Evolutionary conservation across 2,329 filamentous ascomycete species (phyloP).

Genomic region (Trichoderma hamatum): DNA sequence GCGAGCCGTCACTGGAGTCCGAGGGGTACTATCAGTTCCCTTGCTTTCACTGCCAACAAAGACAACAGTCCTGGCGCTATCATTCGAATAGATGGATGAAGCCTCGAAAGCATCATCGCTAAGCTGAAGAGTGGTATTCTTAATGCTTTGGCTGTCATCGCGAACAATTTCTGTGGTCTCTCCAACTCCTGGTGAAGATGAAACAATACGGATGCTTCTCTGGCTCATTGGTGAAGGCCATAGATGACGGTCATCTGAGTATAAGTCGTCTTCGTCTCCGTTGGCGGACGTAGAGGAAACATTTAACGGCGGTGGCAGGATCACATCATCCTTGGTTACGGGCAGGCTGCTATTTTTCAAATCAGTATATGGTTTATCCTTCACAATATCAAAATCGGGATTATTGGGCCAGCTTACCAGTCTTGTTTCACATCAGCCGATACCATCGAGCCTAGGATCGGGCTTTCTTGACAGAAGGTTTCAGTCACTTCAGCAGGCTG

Average conservation of each 20-base stretch:
- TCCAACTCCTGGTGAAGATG: neutral
- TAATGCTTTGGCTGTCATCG: neutral
- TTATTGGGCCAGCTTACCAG: neutral
- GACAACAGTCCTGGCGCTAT: slow-evolving; percentile 30
- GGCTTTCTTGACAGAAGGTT: neutral
- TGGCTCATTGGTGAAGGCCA: slow-evolving; percentile 11
- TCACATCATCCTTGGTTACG: neutral
- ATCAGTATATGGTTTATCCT: neutral
- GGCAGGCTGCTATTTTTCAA: neutral
- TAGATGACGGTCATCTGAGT: slow-evolving; percentile 19
- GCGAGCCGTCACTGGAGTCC: slow-evolving; percentile 5
- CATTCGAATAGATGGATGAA: slow-evolving; percentile 33
- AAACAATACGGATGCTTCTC: neutral
- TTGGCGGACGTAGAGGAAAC: neutral
- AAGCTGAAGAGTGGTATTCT: neutral
- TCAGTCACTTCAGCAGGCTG: neutral
- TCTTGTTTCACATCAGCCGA: neutral
- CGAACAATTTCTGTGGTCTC: neutral
- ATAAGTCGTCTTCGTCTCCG: slow-evolving; percentile 2
- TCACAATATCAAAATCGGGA: neutral
- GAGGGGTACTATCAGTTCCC: neutral
- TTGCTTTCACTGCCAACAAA: slow-evolving; percentile 15
- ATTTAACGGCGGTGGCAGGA: neutral
- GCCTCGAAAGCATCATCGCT: slow-evolving; percentile 28
- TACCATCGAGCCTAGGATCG: neutral